Conservation (phyloP, 805 yeast genomes). For the Kodamaea hsintzibuensis region DNA sequence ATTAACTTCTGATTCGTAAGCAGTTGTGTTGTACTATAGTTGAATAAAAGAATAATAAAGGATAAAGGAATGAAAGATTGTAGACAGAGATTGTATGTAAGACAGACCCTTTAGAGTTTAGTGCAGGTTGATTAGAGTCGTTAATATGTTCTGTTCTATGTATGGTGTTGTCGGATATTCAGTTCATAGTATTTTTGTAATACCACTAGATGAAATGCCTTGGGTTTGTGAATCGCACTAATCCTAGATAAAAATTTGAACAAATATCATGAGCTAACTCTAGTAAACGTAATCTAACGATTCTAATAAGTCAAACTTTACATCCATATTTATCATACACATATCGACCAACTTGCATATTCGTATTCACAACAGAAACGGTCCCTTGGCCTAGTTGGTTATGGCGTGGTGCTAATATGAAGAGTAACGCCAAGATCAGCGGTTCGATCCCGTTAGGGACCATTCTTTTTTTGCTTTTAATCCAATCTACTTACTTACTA, state of each 20-base stretch:
- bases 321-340: neutral
- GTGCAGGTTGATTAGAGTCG: no score
- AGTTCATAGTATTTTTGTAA: no score
- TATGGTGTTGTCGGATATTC: no score
- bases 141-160: no score
- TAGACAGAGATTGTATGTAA: no score
- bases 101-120: neutral
- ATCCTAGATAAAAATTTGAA: no score
- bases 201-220: no score
- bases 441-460: constrained; percentile 39
- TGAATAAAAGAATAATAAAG: neutral
- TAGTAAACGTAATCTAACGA: no score
- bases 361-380: no score
- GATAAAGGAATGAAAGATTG: neutral
- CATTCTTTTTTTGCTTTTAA: constrained; percentile 3
- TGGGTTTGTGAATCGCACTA: no score
- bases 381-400: constrained; percentile 63
- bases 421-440: constrained; percentile 45
- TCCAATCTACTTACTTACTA: neutral
- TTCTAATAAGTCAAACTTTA: no score
- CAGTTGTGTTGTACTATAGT: neutral
- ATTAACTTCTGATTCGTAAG: neutral
- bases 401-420: constrained; percentile 57
- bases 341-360: neutral
- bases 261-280: no score